Evolutionary conservation across 108 stramenopile genomes (phyloP).

Genomic region (Nitzschia putrida): DNA sequence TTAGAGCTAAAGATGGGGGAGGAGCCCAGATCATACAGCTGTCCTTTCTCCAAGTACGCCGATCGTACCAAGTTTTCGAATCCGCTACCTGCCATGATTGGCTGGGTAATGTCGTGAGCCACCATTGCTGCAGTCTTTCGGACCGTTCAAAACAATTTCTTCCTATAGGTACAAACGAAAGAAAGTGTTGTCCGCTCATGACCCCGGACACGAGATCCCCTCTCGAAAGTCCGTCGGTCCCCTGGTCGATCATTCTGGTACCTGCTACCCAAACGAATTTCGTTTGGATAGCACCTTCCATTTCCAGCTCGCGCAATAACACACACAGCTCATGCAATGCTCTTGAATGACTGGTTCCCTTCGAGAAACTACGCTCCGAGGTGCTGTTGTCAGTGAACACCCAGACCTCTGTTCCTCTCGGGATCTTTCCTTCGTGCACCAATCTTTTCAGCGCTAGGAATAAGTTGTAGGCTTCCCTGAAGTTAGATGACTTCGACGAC

Average conservation of each 20-base stretch:
- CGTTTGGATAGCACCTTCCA: no score
- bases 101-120: neutral
- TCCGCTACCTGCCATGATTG: neutral
- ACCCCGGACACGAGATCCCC: slow-evolving; percentile 43
- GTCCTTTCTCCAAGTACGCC: neutral
- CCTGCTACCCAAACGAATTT: slow-evolving; percentile 45
- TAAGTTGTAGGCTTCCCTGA: slow-evolving; percentile 27
- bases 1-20: slow-evolving; percentile 4
- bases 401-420: slow-evolving; percentile 37
- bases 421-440: slow-evolving; percentile 12
- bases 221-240: slow-evolving; percentile 44
- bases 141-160: neutral
- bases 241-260: slow-evolving; percentile 42
- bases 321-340: neutral
- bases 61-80: neutral
- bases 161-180: neutral
- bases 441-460: slow-evolving; percentile 36
- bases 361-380: slow-evolving; percentile 29
- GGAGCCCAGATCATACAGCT: slow-evolving; percentile 9
- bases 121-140: neutral
- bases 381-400: slow-evolving; percentile 57
- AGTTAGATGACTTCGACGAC: slow-evolving; percentile 45
- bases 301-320: neutral
- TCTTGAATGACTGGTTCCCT: neutral
- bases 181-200: slow-evolving; percentile 30